These are phyloP conservation scores for Thalassiosira mediterranea DNA, from an alignment of 352 stramenopile species.

Conservation along the genomic window DNA sequence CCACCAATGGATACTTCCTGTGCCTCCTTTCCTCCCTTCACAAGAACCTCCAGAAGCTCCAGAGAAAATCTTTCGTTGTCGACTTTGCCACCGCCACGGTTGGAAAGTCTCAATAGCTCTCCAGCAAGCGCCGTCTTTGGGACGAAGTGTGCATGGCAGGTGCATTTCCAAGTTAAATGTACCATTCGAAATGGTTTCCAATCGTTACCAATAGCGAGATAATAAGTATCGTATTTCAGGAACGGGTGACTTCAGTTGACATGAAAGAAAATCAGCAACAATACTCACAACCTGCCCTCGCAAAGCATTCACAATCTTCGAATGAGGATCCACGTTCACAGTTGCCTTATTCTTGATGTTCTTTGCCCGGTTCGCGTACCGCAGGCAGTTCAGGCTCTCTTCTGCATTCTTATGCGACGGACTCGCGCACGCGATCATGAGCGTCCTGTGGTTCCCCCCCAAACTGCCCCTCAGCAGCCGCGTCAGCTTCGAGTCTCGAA, in stretches of 20 bases:
- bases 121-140: slow-evolving; percentile 57
- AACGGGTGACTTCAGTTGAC: no score
- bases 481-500: slow-evolving; percentile 84
- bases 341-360: slow-evolving; percentile 89
- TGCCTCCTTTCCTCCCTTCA: slow-evolving; percentile 43
- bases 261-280: no score
- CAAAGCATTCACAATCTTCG: slow-evolving; percentile 61
- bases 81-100: slow-evolving; percentile 28
- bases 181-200: no score
- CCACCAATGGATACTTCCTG: slow-evolving; percentile 12
- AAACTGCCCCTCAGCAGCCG: slow-evolving; percentile 77
- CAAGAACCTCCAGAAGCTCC: slow-evolving; percentile 29
- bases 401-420: slow-evolving; percentile 91
- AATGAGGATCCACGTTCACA: slow-evolving; percentile 77
- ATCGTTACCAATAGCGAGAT: no score
- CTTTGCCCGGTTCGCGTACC: slow-evolving; percentile 98
- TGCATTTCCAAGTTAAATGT: no score
- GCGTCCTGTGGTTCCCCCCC: slow-evolving; percentile 79
- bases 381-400: slow-evolving; percentile 97
- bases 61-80: slow-evolving; percentile 42
- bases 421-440: slow-evolving; percentile 80
- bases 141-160: no score
- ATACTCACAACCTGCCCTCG: slow-evolving; percentile 54
- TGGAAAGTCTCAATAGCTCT: slow-evolving; percentile 61
- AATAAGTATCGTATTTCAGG: no score